A percentile compares a stretch with the other conserved stretches of the same genome.
Conservation (phyloP, 306 rosid genomes). For the Sechiopsis laciniata region DNA sequence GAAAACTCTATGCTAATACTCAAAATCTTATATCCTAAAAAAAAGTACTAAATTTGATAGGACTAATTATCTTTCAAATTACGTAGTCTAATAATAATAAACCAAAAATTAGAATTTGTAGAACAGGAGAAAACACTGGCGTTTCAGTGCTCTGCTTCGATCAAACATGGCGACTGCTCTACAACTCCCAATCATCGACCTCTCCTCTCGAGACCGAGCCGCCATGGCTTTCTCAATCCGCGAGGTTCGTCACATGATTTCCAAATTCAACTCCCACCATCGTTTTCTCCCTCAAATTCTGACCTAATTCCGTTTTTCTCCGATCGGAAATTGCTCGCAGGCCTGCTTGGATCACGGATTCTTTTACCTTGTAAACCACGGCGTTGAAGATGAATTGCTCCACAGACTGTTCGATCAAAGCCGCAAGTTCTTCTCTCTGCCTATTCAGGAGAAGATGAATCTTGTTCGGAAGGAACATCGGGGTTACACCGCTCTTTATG, state of each 20-base stretch:
- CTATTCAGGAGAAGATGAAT: slow-evolving; percentile 46
- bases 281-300: not conserved
- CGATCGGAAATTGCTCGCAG: slow-evolving; percentile 23
- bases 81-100: no score
- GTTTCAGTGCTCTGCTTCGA: not conserved
- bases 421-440: slow-evolving; percentile 53
- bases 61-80: no score
- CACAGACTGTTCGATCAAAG: slow-evolving; percentile 42
- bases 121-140: no score
- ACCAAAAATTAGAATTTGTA: no score
- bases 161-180: slow-evolving; percentile 31
- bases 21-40: no score
- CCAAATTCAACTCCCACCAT: not conserved
- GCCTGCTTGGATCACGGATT: slow-evolving; percentile 72
- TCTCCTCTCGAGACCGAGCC: slow-evolving; percentile 47
- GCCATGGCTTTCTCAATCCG: slow-evolving; percentile 53
- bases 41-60: no score
- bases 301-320: not conserved
- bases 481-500: slow-evolving; percentile 69
- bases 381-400: slow-evolving; percentile 47
- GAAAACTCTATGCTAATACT: no score
- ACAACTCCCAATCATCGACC: slow-evolving; percentile 60
- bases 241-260: slow-evolving; percentile 31
- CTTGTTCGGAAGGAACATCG: slow-evolving; percentile 50
- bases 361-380: slow-evolving; percentile 80